Evolutionary conservation across 2,329 filamentous ascomycete genomes (phyloP).

Genomic region (Paecilomyces fulvus): DNA sequence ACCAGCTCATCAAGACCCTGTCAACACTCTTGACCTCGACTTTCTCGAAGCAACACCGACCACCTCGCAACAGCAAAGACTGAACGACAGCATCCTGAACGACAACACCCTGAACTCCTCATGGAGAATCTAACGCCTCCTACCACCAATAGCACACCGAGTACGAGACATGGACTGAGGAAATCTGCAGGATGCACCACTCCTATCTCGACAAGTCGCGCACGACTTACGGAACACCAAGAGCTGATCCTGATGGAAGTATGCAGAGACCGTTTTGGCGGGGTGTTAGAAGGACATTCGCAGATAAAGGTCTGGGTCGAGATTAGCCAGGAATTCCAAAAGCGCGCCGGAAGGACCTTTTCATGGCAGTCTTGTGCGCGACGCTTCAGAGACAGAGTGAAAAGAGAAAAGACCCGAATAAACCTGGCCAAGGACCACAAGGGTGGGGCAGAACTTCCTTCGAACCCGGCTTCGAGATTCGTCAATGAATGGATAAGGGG

Average conservation of each 20-base stretch:
- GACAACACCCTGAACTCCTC: too few relatives aligned
- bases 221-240: neutral
- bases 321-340: neutral
- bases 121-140: neutral
- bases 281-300: neutral
- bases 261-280: neutral
- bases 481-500: neutral
- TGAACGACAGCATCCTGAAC: too few relatives aligned
- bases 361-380: neutral
- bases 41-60: neutral
- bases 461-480: neutral
- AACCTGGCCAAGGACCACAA: neutral
- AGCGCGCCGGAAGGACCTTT: neutral
- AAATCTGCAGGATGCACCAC: neutral
- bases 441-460: neutral
- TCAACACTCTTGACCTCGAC: neutral
- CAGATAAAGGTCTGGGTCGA: neutral
- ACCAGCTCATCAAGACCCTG: too few relatives aligned
- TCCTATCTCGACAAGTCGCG: neutral
- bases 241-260: neutral
- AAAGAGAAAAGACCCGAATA: neutral
- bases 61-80: neutral
- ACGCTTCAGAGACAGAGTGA: neutral
- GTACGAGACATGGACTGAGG: neutral
- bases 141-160: neutral